phyloP scores from a whole-genome alignment of 495 filamentous ascomycete genomes.

The Penicillium chermesinum region DNA sequence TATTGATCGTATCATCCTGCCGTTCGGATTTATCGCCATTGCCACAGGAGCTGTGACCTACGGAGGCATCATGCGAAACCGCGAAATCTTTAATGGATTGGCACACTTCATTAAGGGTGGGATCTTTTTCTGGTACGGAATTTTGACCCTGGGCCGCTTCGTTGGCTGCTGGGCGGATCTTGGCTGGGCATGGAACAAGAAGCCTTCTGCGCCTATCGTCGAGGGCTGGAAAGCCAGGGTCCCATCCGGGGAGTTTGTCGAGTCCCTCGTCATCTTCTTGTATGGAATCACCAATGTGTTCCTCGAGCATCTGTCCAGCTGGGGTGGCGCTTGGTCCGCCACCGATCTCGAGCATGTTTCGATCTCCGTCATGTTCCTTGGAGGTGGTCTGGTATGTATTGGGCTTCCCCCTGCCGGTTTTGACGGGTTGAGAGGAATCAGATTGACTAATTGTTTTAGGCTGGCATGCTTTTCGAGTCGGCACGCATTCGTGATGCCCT shows the following conservation, averaged over 20 bases:
- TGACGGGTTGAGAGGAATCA: neutral
- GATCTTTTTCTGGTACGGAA: conserved; percentile 92
- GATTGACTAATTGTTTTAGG: conserved; percentile 34
- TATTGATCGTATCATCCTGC: conserved; percentile 58
- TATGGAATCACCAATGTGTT: conserved; percentile 91
- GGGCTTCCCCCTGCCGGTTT: neutral
- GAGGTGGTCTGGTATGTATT: conserved; percentile 73
- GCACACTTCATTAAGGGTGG: conserved; percentile 96
- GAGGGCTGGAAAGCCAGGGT: conserved; percentile 56
- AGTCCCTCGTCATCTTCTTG: conserved; percentile 80
- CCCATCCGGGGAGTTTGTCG: conserved; percentile 82
- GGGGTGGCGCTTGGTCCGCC: conserved; percentile 65
- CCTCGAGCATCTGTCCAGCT: conserved; percentile 76
- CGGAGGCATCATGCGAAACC: conserved; percentile 61
- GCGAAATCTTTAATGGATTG: conserved; percentile 72
- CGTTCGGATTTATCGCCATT: conserved; percentile 61
- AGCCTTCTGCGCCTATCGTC: conserved; percentile 56
- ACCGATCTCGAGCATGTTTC: conserved; percentile 89
- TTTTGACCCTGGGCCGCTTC: conserved; percentile 85
- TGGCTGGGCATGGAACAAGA: conserved; percentile 95
- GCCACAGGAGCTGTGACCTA: conserved; percentile 62
- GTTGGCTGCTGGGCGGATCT: conserved; percentile 85
- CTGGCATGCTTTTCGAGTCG: conserved; percentile 93
- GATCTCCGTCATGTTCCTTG: conserved; percentile 91
- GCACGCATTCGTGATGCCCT: conserved; percentile 61